Evolutionary conservation across 2,329 filamentous ascomycete genomes (phyloP).

Genomic region (Dactylella cylindrospora): DNA sequence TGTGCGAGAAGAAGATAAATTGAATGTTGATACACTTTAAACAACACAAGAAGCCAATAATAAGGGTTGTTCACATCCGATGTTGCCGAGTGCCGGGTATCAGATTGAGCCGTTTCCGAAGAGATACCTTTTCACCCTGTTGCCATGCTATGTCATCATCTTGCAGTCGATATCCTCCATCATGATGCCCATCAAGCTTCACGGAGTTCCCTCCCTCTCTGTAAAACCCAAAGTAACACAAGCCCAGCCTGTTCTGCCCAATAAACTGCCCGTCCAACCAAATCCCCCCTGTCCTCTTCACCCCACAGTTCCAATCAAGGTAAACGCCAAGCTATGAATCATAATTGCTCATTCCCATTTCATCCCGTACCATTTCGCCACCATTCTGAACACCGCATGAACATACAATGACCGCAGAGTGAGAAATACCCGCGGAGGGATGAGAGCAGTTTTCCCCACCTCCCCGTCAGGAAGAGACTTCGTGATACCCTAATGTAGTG

Average conservation of each 20-base stretch:
- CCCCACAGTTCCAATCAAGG: background rate
- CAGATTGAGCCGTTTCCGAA: too few species aligned
- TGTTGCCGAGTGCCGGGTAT: too few species aligned
- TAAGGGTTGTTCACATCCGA: too few species aligned
- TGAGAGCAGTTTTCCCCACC: background rate
- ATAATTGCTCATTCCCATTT: too few species aligned
- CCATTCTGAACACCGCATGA: slow-evolving; percentile 10
- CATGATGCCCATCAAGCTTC: background rate
- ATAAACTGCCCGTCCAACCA: too few species aligned
- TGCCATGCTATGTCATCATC: too few species aligned
- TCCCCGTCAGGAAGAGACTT: background rate
- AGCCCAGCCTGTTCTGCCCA: background rate
- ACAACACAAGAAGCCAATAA: too few species aligned
- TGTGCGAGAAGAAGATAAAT: too few species aligned
- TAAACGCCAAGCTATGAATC: slow-evolving; percentile 40
- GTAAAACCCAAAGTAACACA: slow-evolving; percentile 12
- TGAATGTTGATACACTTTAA: too few species aligned
- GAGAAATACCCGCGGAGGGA: too few species aligned
- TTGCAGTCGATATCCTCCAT: slow-evolving; percentile 14
- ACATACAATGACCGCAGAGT: slow-evolving; percentile 8
- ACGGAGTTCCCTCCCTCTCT: background rate
- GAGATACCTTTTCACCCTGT: too few species aligned
- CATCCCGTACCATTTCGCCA: slow-evolving; percentile 29
- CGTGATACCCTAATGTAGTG: background rate
- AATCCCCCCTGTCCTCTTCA: too few species aligned